Evolutionary conservation across 2,329 filamentous ascomycete species (phyloP).

Genomic region (Fusarium verticillioides): DNA sequence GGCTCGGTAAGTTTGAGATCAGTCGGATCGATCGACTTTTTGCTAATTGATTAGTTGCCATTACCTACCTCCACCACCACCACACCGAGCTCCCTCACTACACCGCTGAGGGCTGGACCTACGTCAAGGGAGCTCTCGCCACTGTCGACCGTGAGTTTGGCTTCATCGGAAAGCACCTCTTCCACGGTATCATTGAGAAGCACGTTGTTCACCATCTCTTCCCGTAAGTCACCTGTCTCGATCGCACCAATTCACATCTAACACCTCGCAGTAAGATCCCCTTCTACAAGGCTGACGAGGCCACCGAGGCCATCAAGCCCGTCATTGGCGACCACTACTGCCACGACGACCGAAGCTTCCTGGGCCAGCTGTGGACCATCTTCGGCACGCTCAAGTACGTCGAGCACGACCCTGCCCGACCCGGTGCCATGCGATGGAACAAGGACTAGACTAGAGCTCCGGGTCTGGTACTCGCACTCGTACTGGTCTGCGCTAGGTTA

Average conservation of each 20-base stretch:
- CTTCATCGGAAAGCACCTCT: slow-evolving; percentile 69
- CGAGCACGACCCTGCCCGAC: slow-evolving; percentile 41
- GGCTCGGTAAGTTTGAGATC: slow-evolving; percentile 63
- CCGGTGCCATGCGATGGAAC: slow-evolving; percentile 42
- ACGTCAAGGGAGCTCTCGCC: slow-evolving; percentile 67
- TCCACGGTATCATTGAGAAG: slow-evolving; percentile 70
- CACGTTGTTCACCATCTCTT: slow-evolving; percentile 72
- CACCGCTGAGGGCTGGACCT: slow-evolving; percentile 67
- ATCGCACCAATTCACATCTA: neutral
- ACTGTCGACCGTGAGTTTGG: slow-evolving; percentile 73
- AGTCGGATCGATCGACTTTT: neutral
- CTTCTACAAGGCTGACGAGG: slow-evolving; percentile 63
- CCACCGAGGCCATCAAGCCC: slow-evolving; percentile 76
- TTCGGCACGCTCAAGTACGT: slow-evolving; percentile 47
- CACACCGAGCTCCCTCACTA: slow-evolving; percentile 59
- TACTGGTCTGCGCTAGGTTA: neutral
- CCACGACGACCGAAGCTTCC: slow-evolving; percentile 44
- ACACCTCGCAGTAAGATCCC: slow-evolving; percentile 44
- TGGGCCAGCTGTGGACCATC: slow-evolving; percentile 45
- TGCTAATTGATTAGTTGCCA: slow-evolving; percentile 64
- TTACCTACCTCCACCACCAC: slow-evolving; percentile 81
- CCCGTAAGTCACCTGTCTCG: slow-evolving; percentile 44
- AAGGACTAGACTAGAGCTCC: slow-evolving; percentile 44
- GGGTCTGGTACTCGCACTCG: neutral
- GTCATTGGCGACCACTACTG: slow-evolving; percentile 95